Percentiles rank a stretch among this genome's conserved stretches.
Evolutionary conservation across 108 stramenopile species (phyloP).

Genomic region (Halocafeteria seosinensis): DNA sequence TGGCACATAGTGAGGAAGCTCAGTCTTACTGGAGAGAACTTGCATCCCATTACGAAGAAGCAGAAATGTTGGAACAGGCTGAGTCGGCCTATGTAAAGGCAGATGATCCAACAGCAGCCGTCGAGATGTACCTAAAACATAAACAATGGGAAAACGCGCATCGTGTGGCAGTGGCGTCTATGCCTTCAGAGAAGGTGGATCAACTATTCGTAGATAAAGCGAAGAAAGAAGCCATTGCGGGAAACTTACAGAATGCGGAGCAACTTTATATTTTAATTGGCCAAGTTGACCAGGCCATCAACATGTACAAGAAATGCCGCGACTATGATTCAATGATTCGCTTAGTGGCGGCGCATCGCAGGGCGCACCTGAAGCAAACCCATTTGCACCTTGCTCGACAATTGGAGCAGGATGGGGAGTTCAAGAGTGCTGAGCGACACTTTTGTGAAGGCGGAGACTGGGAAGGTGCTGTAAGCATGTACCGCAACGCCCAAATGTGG

Average conservation of each 20-base stretch:
- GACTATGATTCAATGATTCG: constrained; percentile 39
- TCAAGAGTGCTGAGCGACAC: constrained; percentile 37
- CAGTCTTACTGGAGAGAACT: constrained; percentile 29
- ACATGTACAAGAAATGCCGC: constrained; percentile 40
- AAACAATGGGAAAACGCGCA: constrained; percentile 42
- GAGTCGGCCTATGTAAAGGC: constrained; percentile 33
- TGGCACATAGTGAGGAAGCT: constrained; percentile 23
- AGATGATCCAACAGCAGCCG: constrained; percentile 24
- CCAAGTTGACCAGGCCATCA: constrained; percentile 32
- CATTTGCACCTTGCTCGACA: constrained; percentile 38
- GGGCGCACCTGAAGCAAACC: constrained; percentile 35
- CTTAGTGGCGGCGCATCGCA: constrained; percentile 28
- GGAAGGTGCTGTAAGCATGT: constrained; percentile 44
- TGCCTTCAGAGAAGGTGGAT: constrained; percentile 31
- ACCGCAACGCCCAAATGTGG: constrained; percentile 34
- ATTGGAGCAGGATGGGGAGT: constrained; percentile 35
- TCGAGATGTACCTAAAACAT: constrained; percentile 40
- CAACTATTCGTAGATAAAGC: constrained; percentile 36
- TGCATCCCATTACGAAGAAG: constrained; percentile 32
- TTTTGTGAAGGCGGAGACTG: constrained; percentile 44
- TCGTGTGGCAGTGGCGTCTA: constrained; percentile 28
- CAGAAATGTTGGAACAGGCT: constrained; percentile 18
- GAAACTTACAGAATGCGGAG: constrained; percentile 32
- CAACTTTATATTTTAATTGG: constrained; percentile 31
- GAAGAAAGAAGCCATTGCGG: constrained; percentile 26